Conservation (phyloP, 2,329 filamentous ascomycete genomes). For the Xenosphaeropsis pyriputrescens region DNA sequence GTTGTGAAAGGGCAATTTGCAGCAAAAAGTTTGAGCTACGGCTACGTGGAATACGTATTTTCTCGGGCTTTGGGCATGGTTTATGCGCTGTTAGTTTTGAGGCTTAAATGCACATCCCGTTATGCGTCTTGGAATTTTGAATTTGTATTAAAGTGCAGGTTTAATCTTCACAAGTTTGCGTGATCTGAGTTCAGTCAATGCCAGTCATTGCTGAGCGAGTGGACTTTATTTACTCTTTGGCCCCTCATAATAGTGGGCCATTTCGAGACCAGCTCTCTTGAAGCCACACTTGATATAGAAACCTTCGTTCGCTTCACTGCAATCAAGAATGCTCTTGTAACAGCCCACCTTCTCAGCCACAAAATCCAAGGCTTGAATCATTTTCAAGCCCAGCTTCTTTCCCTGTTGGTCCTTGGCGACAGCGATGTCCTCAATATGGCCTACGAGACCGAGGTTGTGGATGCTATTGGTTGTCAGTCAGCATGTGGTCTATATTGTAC, state of each 20-base stretch:
- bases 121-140: too few relatives aligned
- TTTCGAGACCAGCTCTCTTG: conserved; percentile 79
- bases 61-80: too few relatives aligned
- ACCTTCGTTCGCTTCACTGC: conserved; percentile 88
- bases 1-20: too few relatives aligned
- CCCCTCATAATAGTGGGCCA: conserved; percentile 74
- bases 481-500: background rate
- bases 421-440: conserved; percentile 96
- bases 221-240: too few relatives aligned
- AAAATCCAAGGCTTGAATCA: conserved; percentile 87
- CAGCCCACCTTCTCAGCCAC: conserved; percentile 81
- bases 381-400: conserved; percentile 83
- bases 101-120: too few relatives aligned
- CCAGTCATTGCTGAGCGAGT: too few relatives aligned
- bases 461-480: conserved; percentile 34
- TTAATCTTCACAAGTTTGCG: too few relatives aligned
- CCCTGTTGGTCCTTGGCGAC: conserved; percentile 92
- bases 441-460: conserved; percentile 67
- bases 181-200: too few relatives aligned
- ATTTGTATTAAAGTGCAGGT: too few relatives aligned
- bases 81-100: too few relatives aligned
- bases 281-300: conserved; percentile 99
- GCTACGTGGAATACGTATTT: too few relatives aligned
- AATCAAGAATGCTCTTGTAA: conserved; percentile 96
- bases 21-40: too few relatives aligned